Percentiles rank a stretch among this genome's conserved stretches.
Conservation (phyloP, 805 yeast genomes). For the Ogataea ganodermae region DNA sequence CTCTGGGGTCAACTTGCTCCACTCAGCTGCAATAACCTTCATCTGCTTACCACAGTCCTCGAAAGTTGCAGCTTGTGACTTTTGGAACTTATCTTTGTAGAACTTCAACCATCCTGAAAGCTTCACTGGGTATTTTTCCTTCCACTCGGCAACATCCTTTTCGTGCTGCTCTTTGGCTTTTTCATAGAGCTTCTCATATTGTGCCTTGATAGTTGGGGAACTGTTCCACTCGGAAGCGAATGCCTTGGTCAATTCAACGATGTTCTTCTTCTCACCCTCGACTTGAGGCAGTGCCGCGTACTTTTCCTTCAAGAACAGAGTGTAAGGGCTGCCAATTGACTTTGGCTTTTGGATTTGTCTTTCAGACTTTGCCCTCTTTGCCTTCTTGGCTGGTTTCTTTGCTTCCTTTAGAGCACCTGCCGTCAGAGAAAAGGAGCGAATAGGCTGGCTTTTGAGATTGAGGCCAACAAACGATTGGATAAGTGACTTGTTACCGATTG, state of each 20-base stretch:
- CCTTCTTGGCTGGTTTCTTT: conserved; percentile 11
- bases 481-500: conserved; percentile 4
- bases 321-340: conserved; percentile 22
- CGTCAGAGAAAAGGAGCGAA: conserved; percentile 15
- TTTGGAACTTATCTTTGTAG: conserved; percentile 19
- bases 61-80: conserved; percentile 15
- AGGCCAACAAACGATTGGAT: conserved; percentile 6
- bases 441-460: not conserved
- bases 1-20: conserved; percentile 25
- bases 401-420: conserved; percentile 16
- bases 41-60: conserved; percentile 19
- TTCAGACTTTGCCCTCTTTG: conserved; percentile 10
- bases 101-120: conserved; percentile 27
- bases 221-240: conserved; percentile 27
- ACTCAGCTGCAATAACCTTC: conserved; percentile 23
- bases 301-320: conserved; percentile 19
- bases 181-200: conserved; percentile 12
- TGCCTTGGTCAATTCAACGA: conserved; percentile 11
- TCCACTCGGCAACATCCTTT: conserved; percentile 27
- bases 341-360: conserved; percentile 27
- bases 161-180: conserved; percentile 13
- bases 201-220: conserved; percentile 21
- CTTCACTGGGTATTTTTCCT: conserved; percentile 24
- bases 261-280: conserved; percentile 7
- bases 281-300: conserved; percentile 7